Base-by-base conservation (phyloP, 768 basidiomycete species). In the Pilatotrama ljubarskyi region DNA sequence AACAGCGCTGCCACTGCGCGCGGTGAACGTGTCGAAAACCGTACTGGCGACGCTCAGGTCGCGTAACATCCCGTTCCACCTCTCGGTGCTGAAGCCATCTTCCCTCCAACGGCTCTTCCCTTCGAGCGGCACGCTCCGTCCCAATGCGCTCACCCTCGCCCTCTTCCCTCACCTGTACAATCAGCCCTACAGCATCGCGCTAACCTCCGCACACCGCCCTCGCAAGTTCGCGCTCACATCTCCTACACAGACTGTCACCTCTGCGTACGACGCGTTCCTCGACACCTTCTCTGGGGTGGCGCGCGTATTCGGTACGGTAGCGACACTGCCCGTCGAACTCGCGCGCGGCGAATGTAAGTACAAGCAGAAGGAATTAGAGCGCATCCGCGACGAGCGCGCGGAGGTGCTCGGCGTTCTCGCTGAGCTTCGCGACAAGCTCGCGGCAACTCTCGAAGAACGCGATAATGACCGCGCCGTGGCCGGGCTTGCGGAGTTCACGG, bases 361-460 rank as follows among this genome's bases (percentile, higher is more conserved):
- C 57, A 88, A 87, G 62, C 81, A 84, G 15, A 75, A 75, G 43
- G 77, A 80, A 46, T 77, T 94, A 15, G 82, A 88, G 59, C 79
- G 72, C 25, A 77, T 90, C 2, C 81, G 91, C 13, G 82, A 95
- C 65, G 79, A 84, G 63, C 79, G 84, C 4, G 91, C 92, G 0
- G 78, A 86, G 63, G 74, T 78, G 7, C 80, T 95, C 4, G 93
- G 93, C 0, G 70, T 73, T 2, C 78, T 95, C 6, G 77, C 85
- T 0, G 77, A 75, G 41, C 76, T 84, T 67, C 80, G 89, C 20
- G 78, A 78, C 9, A 56, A 69, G 7, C 72, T 87, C n/a, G 67
- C 75, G 15, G 58, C 65, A 14, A 69, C 76, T 22, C 64, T 82
- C 18, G 42, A 65, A 49, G 36, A 66, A 51, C 44, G 6, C 15